Base-by-base conservation (phyloP, 495 filamentous ascomycete species). In the Trichocladium uniseriatum region DNA sequence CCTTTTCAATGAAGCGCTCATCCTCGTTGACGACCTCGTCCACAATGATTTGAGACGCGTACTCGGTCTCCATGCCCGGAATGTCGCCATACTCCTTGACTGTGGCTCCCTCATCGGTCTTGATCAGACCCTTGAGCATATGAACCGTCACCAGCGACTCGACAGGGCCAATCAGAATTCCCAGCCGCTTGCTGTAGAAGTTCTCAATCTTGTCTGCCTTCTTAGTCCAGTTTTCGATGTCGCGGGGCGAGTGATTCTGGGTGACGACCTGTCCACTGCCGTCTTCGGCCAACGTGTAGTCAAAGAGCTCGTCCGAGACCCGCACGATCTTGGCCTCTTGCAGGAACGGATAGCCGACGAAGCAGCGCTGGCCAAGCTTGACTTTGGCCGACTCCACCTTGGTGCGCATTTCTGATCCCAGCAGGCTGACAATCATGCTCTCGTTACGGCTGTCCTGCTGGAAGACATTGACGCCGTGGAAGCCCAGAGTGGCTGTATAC, bases 381-480 rank as follows among this genome's bases (percentile, higher is more conserved):
- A 69, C 62, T 60, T 87, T 88, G 4, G 90, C 89, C 38, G 75
- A 62, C 54, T 84, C 81, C 31, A 82, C 73, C 54, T 76, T 86
- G 35, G 83, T 82, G 18, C 82, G 78, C 51, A 69, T 69, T 44
- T 87, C 88, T 16, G 84, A 77, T 47, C 91, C 83, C 32, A 82
- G 65, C 24, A 97, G 68, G 11, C 85, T 94, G 50, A 97, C 75
- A 13, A 96, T 78, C 86, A 96, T 94, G 60, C 89, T 97, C 72
- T 96, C 87, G 56, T 97, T 96, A 44, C 90, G 82, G 60, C 88
- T 95, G 38, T 96, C 91, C 53, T 94, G 89, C 62, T 94, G 87
- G 70, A 99, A 99, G n/a, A 99, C 86, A 53, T 79, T 88, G 38
- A 99, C 88, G 10, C 87, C 87, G 63, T 95, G 90, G 68, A 92